Conservation (phyloP, 257 asterid genomes). For the Cynanchum wilfordii region DNA sequence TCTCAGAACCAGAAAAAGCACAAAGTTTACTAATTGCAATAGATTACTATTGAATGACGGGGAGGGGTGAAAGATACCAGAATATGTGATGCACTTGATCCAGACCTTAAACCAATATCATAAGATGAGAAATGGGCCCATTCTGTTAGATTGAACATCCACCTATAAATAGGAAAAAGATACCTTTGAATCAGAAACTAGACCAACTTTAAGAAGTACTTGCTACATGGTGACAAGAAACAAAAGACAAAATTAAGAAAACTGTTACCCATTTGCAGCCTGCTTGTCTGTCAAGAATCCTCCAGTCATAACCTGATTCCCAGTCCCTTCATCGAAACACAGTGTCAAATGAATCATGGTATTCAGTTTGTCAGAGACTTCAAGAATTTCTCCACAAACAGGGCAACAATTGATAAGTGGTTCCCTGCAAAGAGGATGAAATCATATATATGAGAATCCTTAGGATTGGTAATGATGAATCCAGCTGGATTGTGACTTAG, state of each 20-base stretch:
- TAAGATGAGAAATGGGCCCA: slow-evolving; percentile 95
- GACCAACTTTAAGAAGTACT: slow-evolving; percentile 3
- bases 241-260: slow-evolving; percentile 17
- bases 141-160: slow-evolving; percentile 98
- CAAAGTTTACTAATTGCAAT: background rate
- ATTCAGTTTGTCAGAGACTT: slow-evolving; percentile 71
- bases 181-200: slow-evolving; percentile 19
- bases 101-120: slow-evolving; percentile 96
- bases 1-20: background rate
- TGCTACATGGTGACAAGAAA: slow-evolving; percentile 6
- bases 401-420: slow-evolving; percentile 93
- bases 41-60: background rate
- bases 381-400: slow-evolving; percentile 86
- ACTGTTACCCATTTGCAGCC: slow-evolving; percentile 89
- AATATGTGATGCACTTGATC: slow-evolving; percentile 86
- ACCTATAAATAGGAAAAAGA: slow-evolving; percentile 41
- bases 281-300: slow-evolving; percentile 97
- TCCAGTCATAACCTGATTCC: slow-evolving; percentile 92
- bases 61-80: slow-evolving; percentile 50
- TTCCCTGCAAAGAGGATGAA: slow-evolving; percentile 45
- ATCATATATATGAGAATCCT: slow-evolving; percentile 6
- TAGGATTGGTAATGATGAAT: background rate
- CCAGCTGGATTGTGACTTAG: background rate
- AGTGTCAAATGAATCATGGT: slow-evolving; percentile 82
- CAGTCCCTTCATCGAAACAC: slow-evolving; percentile 99